These are phyloP conservation scores for Trametes maxima DNA, from an alignment of 768 basidiomycete genomes.

Conservation along the genomic window DNA sequence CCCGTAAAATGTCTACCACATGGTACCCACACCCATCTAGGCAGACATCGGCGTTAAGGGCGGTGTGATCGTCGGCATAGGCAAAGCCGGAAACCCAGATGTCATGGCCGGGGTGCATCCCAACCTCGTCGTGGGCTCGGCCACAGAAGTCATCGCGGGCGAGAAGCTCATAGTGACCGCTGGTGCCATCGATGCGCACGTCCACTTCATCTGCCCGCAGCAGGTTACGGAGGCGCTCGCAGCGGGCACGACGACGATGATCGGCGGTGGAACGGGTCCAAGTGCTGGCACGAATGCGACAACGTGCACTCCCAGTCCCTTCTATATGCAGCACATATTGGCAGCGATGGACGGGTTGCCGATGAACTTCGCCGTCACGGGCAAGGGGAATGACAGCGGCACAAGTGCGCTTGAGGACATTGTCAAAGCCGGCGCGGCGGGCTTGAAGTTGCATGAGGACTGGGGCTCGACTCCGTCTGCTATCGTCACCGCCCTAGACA, in stretches of 20 bases:
- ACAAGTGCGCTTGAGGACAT: conserved; percentile 75
- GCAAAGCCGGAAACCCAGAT: conserved; percentile 98
- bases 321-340: conserved; percentile 90
- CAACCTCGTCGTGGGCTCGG: conserved; percentile 79
- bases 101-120: conserved; percentile 80
- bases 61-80: conserved; percentile 82
- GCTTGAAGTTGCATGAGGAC: conserved; percentile 96
- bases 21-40: conserved; percentile 41
- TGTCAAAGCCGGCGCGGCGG: conserved; percentile 80
- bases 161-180: conserved; percentile 94
- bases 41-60: conserved; percentile 93
- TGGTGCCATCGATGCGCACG: conserved; percentile 88
- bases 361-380: conserved; percentile 94
- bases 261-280: conserved; percentile 96
- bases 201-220: conserved; percentile 96
- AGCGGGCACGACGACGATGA: conserved; percentile 87
- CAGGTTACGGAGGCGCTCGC: conserved; percentile 85
- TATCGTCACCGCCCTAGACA: conserved; percentile 74
- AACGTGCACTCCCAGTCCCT: conserved; percentile 90
- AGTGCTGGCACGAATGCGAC: conserved; percentile 89
- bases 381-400: conserved; percentile 94
- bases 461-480: conserved; percentile 91
- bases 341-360: conserved; percentile 87
- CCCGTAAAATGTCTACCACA: not conserved
- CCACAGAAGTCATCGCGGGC: conserved; percentile 94